These are phyloP conservation scores for Ophiocordyceps robertsii DNA, from an alignment of 2,329 filamentous ascomycete species.

Conservation along the genomic window DNA sequence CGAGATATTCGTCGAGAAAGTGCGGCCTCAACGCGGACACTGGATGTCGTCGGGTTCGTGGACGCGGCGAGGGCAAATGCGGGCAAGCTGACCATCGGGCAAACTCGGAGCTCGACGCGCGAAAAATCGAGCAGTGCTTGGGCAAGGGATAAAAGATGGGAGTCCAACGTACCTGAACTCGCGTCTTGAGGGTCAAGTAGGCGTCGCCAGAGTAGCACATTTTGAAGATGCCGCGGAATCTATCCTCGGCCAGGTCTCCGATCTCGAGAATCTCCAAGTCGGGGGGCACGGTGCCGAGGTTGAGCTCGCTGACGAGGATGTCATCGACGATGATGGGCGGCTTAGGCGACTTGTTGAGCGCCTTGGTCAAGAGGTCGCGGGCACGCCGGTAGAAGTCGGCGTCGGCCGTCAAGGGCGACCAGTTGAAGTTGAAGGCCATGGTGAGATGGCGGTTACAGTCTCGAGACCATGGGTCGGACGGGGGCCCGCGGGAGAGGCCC, in stretches of 20 bases:
- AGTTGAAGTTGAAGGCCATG: constrained; percentile 99
- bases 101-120: constrained; percentile 6
- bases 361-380: constrained; percentile 84
- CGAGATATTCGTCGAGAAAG: not conserved
- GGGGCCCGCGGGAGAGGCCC: constrained; percentile 6
- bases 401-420: constrained; percentile 96
- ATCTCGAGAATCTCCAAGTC: constrained; percentile 96
- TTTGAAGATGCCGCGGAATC: constrained; percentile 97
- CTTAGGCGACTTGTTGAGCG: constrained; percentile 94
- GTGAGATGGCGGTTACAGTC: constrained; percentile 31
- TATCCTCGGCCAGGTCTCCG: constrained; percentile 90
- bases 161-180: constrained; percentile 61
- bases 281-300: constrained; percentile 85
- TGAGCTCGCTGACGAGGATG: constrained; percentile 95
- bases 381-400: constrained; percentile 81
- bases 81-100: constrained; percentile 4
- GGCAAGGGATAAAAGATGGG: not conserved
- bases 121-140: constrained; percentile 3
- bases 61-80: constrained; percentile 1
- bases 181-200: constrained; percentile 85
- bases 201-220: constrained; percentile 97
- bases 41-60: not conserved
- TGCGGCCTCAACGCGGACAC: not conserved
- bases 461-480: constrained; percentile 18
- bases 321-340: constrained; percentile 99